These are phyloP conservation scores for Heliosperma pusillum DNA, from an alignment of 148 eudicot genomes.

Conservation along the genomic window DNA sequence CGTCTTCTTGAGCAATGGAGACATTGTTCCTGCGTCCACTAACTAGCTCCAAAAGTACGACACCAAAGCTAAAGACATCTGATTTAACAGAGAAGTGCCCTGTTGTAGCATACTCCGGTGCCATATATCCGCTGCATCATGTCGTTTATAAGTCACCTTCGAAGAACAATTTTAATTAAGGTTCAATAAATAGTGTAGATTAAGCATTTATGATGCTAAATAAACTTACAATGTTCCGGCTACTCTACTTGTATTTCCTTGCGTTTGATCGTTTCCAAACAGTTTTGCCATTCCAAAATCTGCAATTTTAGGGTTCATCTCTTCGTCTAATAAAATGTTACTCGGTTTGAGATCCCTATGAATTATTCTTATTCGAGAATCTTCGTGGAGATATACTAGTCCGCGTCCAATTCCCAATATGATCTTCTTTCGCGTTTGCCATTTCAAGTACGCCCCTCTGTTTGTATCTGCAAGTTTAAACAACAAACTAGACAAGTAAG, in stretches of 20 bases:
- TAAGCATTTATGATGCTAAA: neutral
- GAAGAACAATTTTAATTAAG: too few species aligned
- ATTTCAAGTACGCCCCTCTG: neutral
- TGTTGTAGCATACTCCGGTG: constrained; percentile 45
- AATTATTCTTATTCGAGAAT: neutral
- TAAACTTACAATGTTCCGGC: constrained; percentile 21
- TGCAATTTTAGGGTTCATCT: neutral
- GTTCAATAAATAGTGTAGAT: too few species aligned
- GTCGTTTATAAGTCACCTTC: neutral
- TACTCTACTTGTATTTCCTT: constrained; percentile 18
- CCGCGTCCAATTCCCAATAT: neutral
- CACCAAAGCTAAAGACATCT: constrained; percentile 43
- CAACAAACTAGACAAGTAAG: neutral
- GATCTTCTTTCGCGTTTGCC: neutral
- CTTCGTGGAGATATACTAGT: neutral
- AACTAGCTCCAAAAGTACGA: constrained; percentile 34
- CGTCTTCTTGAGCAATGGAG: constrained; percentile 7
- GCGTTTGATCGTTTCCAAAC: constrained; percentile 19
- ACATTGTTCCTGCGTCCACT: constrained; percentile 33
- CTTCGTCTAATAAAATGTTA: constrained; percentile 2
- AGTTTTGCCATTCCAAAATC: constrained; percentile 18
- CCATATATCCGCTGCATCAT: constrained; percentile 40
- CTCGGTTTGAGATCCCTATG: constrained; percentile 1
- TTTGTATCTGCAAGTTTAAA: neutral
- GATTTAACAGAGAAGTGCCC: constrained; percentile 37